Evolutionary conservation across 2,329 filamentous ascomycete species (phyloP).

Genomic region (Xylaria polymorpha): DNA sequence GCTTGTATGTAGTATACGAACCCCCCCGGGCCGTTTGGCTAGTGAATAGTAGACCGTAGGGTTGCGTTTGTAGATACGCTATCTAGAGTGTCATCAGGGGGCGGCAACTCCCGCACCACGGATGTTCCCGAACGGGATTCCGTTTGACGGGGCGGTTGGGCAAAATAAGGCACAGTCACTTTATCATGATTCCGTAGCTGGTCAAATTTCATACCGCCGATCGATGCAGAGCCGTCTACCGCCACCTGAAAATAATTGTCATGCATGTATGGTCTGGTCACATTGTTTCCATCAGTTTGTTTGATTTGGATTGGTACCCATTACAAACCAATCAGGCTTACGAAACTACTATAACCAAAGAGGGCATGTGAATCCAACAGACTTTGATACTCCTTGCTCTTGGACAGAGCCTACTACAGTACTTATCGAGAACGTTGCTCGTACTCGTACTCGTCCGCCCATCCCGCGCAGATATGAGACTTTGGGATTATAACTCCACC

Average conservation of each 20-base stretch:
- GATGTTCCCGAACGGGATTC: slow-evolving; percentile 33
- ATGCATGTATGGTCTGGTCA: slow-evolving; percentile 13
- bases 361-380: slow-evolving; percentile 18
- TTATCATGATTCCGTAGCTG: slow-evolving; percentile 11
- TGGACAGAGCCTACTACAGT: slow-evolving; percentile 13
- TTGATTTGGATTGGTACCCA: neutral
- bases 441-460: neutral
- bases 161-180: slow-evolving; percentile 2
- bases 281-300: neutral
- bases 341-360: neutral
- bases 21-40: neutral
- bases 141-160: slow-evolving; percentile 17
- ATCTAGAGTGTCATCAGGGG: slow-evolving; percentile 19
- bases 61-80: slow-evolving; percentile 20
- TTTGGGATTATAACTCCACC: slow-evolving; percentile 25
- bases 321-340: neutral
- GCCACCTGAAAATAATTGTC: slow-evolving; percentile 5
- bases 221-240: slow-evolving; percentile 8
- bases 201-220: slow-evolving; percentile 16
- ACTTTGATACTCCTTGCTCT: slow-evolving; percentile 27
- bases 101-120: slow-evolving; percentile 33
- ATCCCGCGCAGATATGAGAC: slow-evolving; percentile 3
- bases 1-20: slow-evolving; percentile 3
- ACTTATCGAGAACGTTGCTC: slow-evolving; percentile 11
- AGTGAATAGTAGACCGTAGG: slow-evolving; percentile 17